Percentiles rank a stretch among this genome's conserved stretches.
Conservation (phyloP, 495 filamentous ascomycete species). For the Barbatosphaeria neglecta region DNA sequence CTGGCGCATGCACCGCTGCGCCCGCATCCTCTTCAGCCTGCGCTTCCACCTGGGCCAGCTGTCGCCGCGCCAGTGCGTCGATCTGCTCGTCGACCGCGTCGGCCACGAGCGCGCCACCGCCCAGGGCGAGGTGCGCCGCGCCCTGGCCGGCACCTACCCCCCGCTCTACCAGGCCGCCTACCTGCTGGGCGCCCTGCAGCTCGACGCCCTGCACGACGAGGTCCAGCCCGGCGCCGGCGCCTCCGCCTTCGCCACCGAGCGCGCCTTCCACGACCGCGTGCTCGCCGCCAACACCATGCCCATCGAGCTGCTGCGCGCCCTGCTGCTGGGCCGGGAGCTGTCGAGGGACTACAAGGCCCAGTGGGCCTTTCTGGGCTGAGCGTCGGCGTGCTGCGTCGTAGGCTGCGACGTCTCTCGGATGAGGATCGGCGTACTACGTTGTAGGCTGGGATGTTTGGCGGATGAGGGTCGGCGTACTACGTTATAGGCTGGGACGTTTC, state of each 20-base stretch:
- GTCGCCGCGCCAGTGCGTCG: constrained; percentile 35
- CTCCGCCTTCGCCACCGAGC: constrained; percentile 24
- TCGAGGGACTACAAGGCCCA: constrained; percentile 16
- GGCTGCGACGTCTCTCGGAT: too few species aligned
- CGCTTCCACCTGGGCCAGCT: constrained; percentile 39
- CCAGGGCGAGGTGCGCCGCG: constrained; percentile 41
- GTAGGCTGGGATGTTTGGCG: too few species aligned
- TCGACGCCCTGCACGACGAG: constrained; percentile 30
- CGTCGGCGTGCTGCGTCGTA: constrained; percentile 10
- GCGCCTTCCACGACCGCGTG: constrained; percentile 36
- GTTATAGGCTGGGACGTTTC: too few species aligned
- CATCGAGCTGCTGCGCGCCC: constrained; percentile 37
- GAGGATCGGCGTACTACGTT: too few species aligned
- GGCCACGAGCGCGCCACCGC: constrained; percentile 45
- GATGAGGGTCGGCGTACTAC: constrained; percentile 8
- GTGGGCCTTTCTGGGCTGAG: constrained; percentile 14
- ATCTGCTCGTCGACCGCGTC: constrained; percentile 30
- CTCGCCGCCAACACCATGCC: constrained; percentile 36
- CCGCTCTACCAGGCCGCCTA: constrained; percentile 43
- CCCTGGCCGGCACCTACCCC: constrained; percentile 32
- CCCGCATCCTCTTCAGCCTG: constrained; percentile 39
- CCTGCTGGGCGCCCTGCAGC: constrained; percentile 40
- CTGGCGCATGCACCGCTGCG: constrained; percentile 43
- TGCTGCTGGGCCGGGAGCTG: constrained; percentile 23
- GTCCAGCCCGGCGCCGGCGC: constrained; percentile 3